Percentiles rank a stretch among this genome's conserved stretches.
These are phyloP conservation scores for Hydnum rufescens DNA, from an alignment of 768 basidiomycete species.

Conservation along the genomic window DNA sequence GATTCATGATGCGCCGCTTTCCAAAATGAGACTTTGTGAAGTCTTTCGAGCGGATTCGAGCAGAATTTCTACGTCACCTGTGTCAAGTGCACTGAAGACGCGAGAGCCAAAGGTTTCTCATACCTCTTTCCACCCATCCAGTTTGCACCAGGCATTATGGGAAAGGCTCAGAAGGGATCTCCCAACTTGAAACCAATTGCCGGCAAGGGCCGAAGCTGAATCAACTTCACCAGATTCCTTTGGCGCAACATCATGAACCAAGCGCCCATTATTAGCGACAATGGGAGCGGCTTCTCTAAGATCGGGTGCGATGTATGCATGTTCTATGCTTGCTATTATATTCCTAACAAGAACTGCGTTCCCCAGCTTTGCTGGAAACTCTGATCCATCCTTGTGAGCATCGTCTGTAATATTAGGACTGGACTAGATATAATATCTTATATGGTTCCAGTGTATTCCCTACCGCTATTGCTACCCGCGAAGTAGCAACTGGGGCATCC, in stretches of 20 bases:
- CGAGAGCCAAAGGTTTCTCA: neutral
- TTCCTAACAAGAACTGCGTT: constrained; percentile 2
- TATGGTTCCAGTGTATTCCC: constrained; percentile 64
- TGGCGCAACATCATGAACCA: constrained; percentile 40
- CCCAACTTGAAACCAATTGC: neutral
- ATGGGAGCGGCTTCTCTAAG: constrained; percentile 94
- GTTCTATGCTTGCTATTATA: neutral
- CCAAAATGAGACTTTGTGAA: neutral
- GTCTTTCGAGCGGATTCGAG: neutral
- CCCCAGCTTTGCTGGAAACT: constrained; percentile 87
- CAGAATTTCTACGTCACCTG: neutral
- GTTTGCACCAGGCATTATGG: constrained; percentile 2
- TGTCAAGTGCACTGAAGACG: neutral
- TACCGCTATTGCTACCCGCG: constrained; percentile 85
- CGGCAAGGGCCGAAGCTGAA: too few species aligned
- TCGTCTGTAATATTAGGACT: neutral
- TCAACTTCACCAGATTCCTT: neutral
- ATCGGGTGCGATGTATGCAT: constrained; percentile 49
- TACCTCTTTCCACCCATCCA: neutral
- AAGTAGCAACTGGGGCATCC: constrained; percentile 47
- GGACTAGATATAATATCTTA: neutral
- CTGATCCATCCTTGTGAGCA: constrained; percentile 89
- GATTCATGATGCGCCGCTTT: neutral
- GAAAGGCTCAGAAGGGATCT: neutral
- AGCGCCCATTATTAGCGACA: constrained; percentile 93